These are phyloP conservation scores for Chytriomyces sp. DNA, from an alignment of 192 early-diverging fungal species.

Conservation along the genomic window DNA sequence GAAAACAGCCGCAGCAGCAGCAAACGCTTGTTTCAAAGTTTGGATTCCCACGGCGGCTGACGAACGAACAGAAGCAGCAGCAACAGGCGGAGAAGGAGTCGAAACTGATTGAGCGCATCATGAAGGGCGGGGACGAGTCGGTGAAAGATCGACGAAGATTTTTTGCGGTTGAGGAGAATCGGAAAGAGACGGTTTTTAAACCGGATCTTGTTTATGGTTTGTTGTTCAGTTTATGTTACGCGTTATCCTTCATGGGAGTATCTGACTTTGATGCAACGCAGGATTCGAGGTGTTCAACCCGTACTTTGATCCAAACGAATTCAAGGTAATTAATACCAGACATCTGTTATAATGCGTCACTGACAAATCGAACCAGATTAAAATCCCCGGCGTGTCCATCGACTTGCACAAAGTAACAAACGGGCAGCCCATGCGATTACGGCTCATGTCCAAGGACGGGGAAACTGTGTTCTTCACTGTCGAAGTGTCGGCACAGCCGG, in stretches of 20 bases:
- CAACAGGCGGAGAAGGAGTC: conserved; percentile 14
- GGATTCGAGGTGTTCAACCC: conserved; percentile 42
- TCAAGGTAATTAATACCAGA: conserved; percentile 25
- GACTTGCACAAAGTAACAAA: conserved; percentile 38
- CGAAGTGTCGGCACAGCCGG: conserved; percentile 18
- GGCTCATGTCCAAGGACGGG: conserved; percentile 36
- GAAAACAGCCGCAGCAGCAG: neutral
- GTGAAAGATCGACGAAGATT: conserved; percentile 36
- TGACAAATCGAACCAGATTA: conserved; percentile 17
- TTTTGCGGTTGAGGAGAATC: conserved; percentile 32
- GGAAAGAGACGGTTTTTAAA: conserved; percentile 29
- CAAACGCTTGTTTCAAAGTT: neutral
- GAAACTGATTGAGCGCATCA: conserved; percentile 28
- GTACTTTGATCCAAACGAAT: conserved; percentile 39
- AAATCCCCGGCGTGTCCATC: conserved; percentile 34
- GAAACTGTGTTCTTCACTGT: conserved; percentile 30
- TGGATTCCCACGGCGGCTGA: neutral
- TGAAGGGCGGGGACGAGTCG: conserved; percentile 31
- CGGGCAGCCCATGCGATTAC: conserved; percentile 37
- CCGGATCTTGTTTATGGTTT: conserved; percentile 31
- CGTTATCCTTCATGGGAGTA: neutral
- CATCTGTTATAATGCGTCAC: neutral
- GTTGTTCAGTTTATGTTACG: neutral
- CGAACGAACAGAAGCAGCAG: conserved; percentile 6
- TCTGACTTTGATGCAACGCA: neutral